Evolutionary conservation across 148 eudicot species (phyloP), one percentile per base, ranked within the genome.

Genomic region (Heliosperma pusillum): DNA sequence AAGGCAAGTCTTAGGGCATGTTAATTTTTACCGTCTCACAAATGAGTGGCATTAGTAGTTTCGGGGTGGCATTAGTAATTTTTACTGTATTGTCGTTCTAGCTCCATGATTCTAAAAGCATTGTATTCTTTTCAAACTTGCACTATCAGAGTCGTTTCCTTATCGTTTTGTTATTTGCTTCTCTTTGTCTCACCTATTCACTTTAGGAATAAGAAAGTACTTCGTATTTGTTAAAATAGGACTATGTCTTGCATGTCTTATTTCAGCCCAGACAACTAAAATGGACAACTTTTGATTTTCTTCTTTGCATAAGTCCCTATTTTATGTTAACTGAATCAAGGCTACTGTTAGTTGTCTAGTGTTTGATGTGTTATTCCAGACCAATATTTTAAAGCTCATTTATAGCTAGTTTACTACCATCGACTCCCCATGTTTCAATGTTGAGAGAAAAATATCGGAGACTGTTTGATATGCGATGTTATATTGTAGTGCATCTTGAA

Each of bases 401-500:
- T 30, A 3, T 52, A n/a, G 47, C 25, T 1, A 25, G 36, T 9
- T 75, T 55, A 22, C 30, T 16, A 75, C 24, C 29, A 42, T 76
- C n/a, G 24, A 68, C 25, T 68, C 7, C 24, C 64, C n/a, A 16
- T 27, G 29, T 56, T 66, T 10, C 53, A n/a, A 27, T 10, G 0
- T 66, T 16, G 16, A 19, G 70, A 44, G 64, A 47, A 11, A 25
- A 77, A 25, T 42, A 27, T 10, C 67, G 42, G 2, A 17, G 15
- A 15, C 44, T 36, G 30, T 25, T 70, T 70, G 53, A 71, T 59
- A 22, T 65, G 44, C 30, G 33, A 40, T 30, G 10, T 25, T 56
- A 13, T 33, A 19, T 59, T 53, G 69, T 26, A 47, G 27, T 53
- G 66, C 57, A 24, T 67, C 33, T 56, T 57, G 55, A 66, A 66